Percentiles rank a stretch among this genome's conserved stretches.
Conservation (phyloP, 805 yeast species). For the Starmerella bacillaris region DNA sequence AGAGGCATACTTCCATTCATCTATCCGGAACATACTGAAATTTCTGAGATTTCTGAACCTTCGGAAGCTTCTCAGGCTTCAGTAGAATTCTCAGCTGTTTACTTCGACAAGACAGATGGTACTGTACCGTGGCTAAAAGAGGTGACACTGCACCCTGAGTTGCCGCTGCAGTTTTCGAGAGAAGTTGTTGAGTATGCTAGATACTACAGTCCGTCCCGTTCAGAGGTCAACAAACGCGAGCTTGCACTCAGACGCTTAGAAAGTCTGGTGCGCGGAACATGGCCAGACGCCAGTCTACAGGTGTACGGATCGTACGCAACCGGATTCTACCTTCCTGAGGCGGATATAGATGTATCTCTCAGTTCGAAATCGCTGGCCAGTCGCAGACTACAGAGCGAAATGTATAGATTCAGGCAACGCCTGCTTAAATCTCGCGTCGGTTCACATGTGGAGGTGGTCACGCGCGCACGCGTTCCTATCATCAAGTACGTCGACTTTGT, state of each 20-base stretch:
- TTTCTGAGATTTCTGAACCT: conserved; percentile 2
- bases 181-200: conserved; percentile 73
- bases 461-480: conserved; percentile 84
- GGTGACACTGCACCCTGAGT: neutral
- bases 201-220: conserved; percentile 67
- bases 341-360: conserved; percentile 88
- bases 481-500: conserved; percentile 68
- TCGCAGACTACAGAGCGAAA: conserved; percentile 37
- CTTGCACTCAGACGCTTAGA: conserved; percentile 44
- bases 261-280: conserved; percentile 33
- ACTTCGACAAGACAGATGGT: conserved; percentile 3
- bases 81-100: conserved; percentile 4
- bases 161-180: conserved; percentile 70
- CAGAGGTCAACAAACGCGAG: conserved; percentile 53
- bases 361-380: conserved; percentile 23
- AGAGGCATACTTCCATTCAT: conserved; percentile 2
- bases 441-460: conserved; percentile 56
- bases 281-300: conserved; percentile 65
- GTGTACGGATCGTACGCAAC: conserved; percentile 94
- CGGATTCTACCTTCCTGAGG: conserved; percentile 79
- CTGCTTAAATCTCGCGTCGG: conserved; percentile 48
- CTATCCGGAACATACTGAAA: conserved; percentile 1
- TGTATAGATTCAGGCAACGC: conserved; percentile 57
- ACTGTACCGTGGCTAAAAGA: neutral
- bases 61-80: neutral